These are phyloP conservation scores for Geotrichum europaeum DNA, from an alignment of 1,139 yeast species.

Conservation along the genomic window DNA sequence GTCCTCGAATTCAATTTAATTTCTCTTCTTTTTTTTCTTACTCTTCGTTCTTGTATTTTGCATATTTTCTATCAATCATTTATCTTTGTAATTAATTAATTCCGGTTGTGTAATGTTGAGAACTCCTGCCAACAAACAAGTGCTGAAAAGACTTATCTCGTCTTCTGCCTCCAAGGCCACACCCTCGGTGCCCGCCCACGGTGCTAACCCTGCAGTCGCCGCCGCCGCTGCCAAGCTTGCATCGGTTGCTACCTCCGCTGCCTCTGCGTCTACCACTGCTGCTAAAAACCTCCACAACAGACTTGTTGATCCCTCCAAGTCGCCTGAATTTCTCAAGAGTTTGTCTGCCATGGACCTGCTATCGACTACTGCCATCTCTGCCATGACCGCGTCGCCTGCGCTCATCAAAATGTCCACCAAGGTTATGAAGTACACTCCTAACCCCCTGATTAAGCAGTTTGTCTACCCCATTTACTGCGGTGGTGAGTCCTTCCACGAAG, in stretches of 20 bases:
- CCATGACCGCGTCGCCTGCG: constrained; percentile 32
- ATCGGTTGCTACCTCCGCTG: constrained; percentile 1
- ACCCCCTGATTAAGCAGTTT: constrained; percentile 59
- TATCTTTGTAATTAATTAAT: not conserved
- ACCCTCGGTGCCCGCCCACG: not conserved
- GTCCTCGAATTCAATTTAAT: not conserved
- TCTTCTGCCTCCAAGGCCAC: not conserved
- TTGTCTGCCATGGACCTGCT: constrained; percentile 24
- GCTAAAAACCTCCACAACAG: constrained; percentile 3
- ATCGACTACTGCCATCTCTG: constrained; percentile 22
- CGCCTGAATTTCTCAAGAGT: constrained; percentile 24
- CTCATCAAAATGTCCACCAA: constrained; percentile 33
- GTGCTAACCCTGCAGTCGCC: not conserved
- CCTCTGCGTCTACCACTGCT: not conserved
- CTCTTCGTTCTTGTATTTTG: not conserved
- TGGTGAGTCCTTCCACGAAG: constrained; percentile 72
- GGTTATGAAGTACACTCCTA: constrained; percentile 47
- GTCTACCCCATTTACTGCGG: constrained; percentile 87
- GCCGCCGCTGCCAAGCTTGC: constrained; percentile 4
- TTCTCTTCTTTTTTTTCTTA: not conserved
- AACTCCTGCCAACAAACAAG: not conserved
- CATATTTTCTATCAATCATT: not conserved
- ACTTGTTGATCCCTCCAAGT: constrained; percentile 15
- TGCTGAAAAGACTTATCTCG: not conserved
- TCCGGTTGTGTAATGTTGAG: not conserved